Evolutionary conservation across 148 eudicot species (phyloP).

Genomic region (Fallopia convolvulus): DNA sequence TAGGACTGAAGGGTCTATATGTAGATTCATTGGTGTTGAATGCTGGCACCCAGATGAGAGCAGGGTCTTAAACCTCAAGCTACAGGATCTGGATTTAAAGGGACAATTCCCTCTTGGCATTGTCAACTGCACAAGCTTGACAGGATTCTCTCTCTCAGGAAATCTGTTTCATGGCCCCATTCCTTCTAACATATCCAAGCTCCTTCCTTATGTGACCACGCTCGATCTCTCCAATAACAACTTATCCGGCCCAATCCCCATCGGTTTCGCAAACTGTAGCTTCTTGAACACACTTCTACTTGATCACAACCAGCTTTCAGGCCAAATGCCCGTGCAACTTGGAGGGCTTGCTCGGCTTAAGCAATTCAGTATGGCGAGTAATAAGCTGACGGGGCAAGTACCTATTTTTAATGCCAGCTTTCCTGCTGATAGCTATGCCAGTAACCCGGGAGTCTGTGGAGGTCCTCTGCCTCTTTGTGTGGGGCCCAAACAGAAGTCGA

Average conservation of each 20-base stretch:
- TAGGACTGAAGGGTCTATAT: constrained; percentile 13
- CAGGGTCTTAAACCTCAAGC: constrained; percentile 12
- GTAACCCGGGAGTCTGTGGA: constrained; percentile 4
- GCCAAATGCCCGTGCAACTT: not conserved
- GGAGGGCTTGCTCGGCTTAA: constrained; percentile 2
- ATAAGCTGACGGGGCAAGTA: not conserved
- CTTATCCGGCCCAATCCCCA: constrained; percentile 7
- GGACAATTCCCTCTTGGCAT: constrained; percentile 14
- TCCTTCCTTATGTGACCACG: constrained; percentile 1
- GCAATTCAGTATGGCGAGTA: not conserved
- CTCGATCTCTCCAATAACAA: constrained; percentile 15
- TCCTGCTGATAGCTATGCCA: not conserved
- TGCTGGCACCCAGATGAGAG: constrained; percentile 16
- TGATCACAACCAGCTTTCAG: constrained; percentile 6
- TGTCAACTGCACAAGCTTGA: constrained; percentile 6
- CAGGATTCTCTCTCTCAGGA: constrained; percentile 13
- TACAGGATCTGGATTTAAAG: constrained; percentile 11
- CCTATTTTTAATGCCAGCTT: constrained; percentile 13
- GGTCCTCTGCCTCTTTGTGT: not conserved
- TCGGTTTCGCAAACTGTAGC: not conserved
- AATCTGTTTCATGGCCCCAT: constrained; percentile 8
- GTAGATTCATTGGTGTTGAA: constrained; percentile 13
- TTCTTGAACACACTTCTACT: constrained; percentile 7
- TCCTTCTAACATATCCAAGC: not conserved
- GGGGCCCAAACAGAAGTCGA: constrained; percentile 14